Evolutionary conservation across 2,329 filamentous ascomycete species (phyloP).

Genomic region (Alternaria angustiovoidea): DNA sequence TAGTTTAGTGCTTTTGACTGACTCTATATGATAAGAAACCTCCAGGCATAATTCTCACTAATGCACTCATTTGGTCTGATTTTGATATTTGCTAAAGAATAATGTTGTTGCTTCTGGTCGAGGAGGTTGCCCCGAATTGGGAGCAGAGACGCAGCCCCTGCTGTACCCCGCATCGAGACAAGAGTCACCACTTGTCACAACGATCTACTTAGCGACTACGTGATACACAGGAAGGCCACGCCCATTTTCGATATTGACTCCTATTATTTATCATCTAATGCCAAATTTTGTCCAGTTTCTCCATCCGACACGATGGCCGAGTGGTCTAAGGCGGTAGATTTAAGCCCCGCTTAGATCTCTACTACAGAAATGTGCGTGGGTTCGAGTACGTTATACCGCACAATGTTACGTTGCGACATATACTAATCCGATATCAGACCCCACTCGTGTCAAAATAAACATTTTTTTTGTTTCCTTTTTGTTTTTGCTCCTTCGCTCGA

Average conservation of each 20-base stretch:
- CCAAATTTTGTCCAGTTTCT: conserved; percentile 10
- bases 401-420: too few relatives aligned
- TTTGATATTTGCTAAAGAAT: neutral
- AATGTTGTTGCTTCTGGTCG: neutral
- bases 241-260: too few relatives aligned
- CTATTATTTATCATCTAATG: rapidly evolving
- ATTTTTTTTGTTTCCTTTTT: too few relatives aligned
- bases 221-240: too few relatives aligned
- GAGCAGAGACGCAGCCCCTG: neutral
- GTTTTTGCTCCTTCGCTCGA: too few relatives aligned
- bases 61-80: conserved; percentile 1
- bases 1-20: neutral
- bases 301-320: conserved; percentile 40
- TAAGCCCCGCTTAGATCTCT: conserved; percentile 37
- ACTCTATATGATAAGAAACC: neutral
- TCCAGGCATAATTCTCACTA: neutral
- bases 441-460: conserved; percentile 33
- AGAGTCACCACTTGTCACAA: neutral
- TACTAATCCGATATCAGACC: conserved; percentile 6
- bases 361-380: conserved; percentile 46
- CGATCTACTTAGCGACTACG: neutral
- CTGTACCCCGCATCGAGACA: neutral
- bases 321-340: conserved; percentile 48
- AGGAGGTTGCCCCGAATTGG: neutral
- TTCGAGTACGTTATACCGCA: conserved; percentile 22